Base-by-base conservation (phyloP, 2,329 filamentous ascomycete species). In the Penicillium sp. region DNA sequence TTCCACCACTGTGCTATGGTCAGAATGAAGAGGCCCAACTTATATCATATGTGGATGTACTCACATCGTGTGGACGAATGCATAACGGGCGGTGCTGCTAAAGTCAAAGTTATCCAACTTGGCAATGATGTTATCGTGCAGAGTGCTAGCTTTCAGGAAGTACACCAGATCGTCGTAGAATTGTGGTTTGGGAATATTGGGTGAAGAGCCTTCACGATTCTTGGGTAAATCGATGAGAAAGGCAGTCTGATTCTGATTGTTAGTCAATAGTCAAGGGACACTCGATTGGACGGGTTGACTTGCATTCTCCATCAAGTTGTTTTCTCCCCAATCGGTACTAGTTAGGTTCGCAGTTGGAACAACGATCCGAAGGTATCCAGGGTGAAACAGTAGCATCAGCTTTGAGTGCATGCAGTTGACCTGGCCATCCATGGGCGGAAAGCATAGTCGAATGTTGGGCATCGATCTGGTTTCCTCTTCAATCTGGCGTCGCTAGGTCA, bases 361-460 rank as follows among this genome's bases (percentile, higher is more conserved):
- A 1, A 85, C 91, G 30, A 98, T 75, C 5, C 93, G 80, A 11
- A 96, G 66, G 60, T 89, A 82, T 1, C 69, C 68, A 0, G 77
- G 69, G 53, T 88, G 87, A 54, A 89, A 91, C n/a, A 97, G 74
- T 1, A 97, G 68, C 77, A 94, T 90, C 29, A 97, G 73, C 61
- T 98, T 97, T 34, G 88, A 94, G 65, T 97, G 93, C 89, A 97
- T 95, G 54, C 77, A 82, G 16, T 82, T 84, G 4, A 80, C 68
- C 32, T 78, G 72, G 2, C 80, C 78, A 27, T 80, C 73, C 86
- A 96, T 91, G 2, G 78, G 77, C 11, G 91, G 91, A 58, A 97
- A 95, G 60, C 87, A 89, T 39, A 82, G 53, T 14, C 78, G 78
- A 39, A 94, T 73, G 35, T 76, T 74, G 8, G 60, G 58, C 50